phyloP scores from a whole-genome alignment of 1,284 basidiomycete genomes.

The Ganoderma lucidum region DNA sequence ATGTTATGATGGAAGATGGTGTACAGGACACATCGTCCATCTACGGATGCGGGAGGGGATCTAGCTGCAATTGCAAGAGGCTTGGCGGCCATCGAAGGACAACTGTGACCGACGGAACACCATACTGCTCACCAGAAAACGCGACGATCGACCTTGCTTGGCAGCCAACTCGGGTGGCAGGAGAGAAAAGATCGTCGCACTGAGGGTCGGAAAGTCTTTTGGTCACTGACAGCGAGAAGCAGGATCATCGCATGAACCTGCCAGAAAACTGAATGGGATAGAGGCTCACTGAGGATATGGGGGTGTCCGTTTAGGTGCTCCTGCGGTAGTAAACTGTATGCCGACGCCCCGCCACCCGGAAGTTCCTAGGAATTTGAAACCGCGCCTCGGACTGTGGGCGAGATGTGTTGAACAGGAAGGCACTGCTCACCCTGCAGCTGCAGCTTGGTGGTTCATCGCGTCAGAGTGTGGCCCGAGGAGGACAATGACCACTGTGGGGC shows the following conservation, averaged over 20 bases:
- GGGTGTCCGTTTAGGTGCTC: not conserved
- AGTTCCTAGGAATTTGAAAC: not conserved
- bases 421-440: not conserved
- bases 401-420: constrained; percentile 13
- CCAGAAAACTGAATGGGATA: not conserved
- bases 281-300: not conserved
- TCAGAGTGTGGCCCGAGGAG: not conserved
- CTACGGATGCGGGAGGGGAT: not conserved
- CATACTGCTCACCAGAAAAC: not conserved
- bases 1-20: not conserved
- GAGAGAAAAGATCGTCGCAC: constrained; percentile 4
- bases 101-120: not conserved
- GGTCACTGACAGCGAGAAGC: not conserved
- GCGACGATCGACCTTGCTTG: not conserved
- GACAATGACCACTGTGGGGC: not conserved
- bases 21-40: not conserved
- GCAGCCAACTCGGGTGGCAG: not conserved
- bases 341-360: not conserved
- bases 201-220: not conserved
- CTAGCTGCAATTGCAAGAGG: not conserved
- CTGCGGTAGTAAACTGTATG: not conserved
- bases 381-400: not conserved
- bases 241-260: not conserved
- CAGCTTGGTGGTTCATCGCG: not conserved
- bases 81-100: not conserved